These are phyloP conservation scores for Cyclostephanos tholiformis DNA, from an alignment of 108 stramenopile species.

Conservation along the genomic window DNA sequence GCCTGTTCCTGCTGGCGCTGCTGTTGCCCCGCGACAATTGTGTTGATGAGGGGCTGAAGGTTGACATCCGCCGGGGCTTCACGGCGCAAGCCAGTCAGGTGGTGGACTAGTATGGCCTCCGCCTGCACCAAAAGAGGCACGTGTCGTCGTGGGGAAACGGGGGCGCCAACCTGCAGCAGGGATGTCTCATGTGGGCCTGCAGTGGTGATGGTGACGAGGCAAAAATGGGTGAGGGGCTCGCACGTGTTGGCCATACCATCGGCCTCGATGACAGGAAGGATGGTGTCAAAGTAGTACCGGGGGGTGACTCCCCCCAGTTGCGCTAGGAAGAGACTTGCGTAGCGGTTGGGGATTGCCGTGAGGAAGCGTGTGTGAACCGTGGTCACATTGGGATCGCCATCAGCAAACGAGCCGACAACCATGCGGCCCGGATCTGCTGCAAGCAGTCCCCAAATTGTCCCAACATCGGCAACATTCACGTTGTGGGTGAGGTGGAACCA, in stretches of 20 bases:
- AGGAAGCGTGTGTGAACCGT: background rate
- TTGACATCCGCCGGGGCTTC: conserved; percentile 1
- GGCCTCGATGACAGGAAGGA: conserved; percentile 9
- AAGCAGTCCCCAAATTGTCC: too few relatives aligned
- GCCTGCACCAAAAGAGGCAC: conserved; percentile 1
- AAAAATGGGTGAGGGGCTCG: conserved; percentile 12
- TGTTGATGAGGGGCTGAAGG: background rate
- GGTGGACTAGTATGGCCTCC: background rate
- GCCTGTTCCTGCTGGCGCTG: conserved; percentile 11
- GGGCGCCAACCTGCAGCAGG: background rate
- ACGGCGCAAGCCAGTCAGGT: background rate
- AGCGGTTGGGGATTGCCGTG: background rate
- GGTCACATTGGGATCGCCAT: too few relatives aligned
- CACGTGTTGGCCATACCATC: conserved; percentile 2
- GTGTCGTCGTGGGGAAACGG: conserved; percentile 4
- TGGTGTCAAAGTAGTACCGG: background rate
- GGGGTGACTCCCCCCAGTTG: conserved; percentile 10
- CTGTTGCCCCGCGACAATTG: conserved; percentile 6
- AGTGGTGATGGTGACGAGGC: background rate
- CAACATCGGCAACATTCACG: too few relatives aligned
- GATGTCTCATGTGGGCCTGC: background rate
- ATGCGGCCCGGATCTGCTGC: too few relatives aligned
- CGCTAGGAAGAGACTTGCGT: conserved; percentile 13
- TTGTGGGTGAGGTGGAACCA: background rate
- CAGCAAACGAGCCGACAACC: too few relatives aligned